Percentiles rank a stretch among this genome's conserved stretches.
Evolutionary conservation across 495 filamentous ascomycete genomes (phyloP).

Genomic region (Penicillium fimorum): DNA sequence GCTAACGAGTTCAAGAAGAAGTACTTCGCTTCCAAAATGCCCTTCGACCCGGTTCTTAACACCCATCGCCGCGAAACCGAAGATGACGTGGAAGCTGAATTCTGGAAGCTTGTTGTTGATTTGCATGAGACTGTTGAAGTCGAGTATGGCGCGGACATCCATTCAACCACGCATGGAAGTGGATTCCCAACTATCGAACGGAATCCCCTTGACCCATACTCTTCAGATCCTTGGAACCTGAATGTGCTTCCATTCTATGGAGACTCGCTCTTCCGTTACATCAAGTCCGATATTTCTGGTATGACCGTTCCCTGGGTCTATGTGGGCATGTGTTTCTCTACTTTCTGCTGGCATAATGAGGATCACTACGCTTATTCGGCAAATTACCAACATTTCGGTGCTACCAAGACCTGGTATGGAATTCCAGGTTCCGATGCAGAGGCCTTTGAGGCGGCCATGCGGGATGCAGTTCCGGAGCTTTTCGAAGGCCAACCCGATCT

Average conservation of each 20-base stretch:
- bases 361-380: constrained; percentile 98
- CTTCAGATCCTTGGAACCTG: constrained; percentile 92
- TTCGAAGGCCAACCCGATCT: constrained; percentile 97
- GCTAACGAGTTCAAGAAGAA: constrained; percentile 89
- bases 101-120: constrained; percentile 92
- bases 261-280: constrained; percentile 92
- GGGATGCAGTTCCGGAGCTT: constrained; percentile 88
- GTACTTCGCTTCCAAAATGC: constrained; percentile 90
- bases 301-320: constrained; percentile 99
- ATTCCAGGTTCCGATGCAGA: constrained; percentile 91
- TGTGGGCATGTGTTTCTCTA: constrained; percentile 99
- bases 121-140: constrained; percentile 95
- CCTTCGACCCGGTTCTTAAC: constrained; percentile 80
- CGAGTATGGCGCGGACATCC: constrained; percentile 97
- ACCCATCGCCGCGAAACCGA: constrained; percentile 79
- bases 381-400: constrained; percentile 98
- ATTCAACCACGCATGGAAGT: constrained; percentile 96
- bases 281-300: constrained; percentile 98
- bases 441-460: constrained; percentile 94
- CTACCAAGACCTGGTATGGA: constrained; percentile 99
- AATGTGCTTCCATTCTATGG: constrained; percentile 89
- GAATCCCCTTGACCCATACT: constrained; percentile 80
- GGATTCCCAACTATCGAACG: constrained; percentile 96
- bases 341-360: constrained; percentile 99
- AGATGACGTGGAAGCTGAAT: constrained; percentile 95